Evolutionary conservation across 225 moss, liverwort and hornwort species (phyloP).

Genomic region (Pseudisothecium myosuroides): DNA sequence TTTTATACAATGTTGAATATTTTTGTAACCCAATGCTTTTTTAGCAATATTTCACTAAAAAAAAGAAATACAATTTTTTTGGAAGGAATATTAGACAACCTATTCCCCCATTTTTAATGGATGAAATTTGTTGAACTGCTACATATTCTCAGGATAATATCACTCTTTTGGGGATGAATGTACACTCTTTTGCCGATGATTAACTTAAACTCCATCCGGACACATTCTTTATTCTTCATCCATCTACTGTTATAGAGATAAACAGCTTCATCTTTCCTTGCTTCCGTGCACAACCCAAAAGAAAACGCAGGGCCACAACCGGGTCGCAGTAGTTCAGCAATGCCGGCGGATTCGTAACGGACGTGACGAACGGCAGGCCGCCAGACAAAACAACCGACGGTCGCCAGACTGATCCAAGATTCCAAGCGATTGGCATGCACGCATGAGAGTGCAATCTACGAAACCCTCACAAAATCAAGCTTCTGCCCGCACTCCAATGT

Average conservation of each 20-base stretch:
- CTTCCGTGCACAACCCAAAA: not conserved
- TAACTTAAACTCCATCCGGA: not conserved
- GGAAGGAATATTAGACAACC: not conserved
- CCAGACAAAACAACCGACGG: not conserved
- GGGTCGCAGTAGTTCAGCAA: not conserved
- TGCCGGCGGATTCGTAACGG: not conserved
- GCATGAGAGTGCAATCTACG: not conserved
- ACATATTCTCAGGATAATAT: not conserved
- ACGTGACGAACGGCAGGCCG: not conserved
- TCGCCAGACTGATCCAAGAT: too few species aligned
- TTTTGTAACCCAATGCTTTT: not conserved
- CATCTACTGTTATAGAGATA: not conserved
- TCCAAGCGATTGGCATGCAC: not conserved
- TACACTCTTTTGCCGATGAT: not conserved
- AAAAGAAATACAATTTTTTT: not conserved
- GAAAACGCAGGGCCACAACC: not conserved
- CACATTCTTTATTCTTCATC: not conserved
- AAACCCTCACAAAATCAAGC: not conserved
- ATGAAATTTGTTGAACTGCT: not conserved
- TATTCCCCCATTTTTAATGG: not conserved
- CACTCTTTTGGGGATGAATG: fast-evolving
- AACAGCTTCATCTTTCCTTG: not conserved
- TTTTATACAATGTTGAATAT: not conserved
- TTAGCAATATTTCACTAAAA: not conserved
- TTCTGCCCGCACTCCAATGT: not conserved